These are phyloP conservation scores for Phialemoniopsis sp. DNA, from an alignment of 2,329 filamentous ascomycete species.

Conservation along the genomic window DNA sequence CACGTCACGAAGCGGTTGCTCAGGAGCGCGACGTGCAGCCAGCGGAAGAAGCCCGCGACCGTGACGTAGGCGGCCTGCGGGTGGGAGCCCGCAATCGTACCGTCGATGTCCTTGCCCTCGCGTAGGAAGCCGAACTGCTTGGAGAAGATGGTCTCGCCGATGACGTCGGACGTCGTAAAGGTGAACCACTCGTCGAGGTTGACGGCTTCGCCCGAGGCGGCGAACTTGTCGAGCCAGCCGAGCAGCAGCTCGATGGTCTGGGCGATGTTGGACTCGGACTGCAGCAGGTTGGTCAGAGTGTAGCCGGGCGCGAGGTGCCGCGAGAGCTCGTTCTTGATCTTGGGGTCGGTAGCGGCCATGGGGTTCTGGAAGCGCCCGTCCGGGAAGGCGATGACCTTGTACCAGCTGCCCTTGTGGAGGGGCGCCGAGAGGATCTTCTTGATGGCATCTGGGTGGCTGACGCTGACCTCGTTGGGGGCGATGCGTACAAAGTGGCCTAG, in stretches of 20 bases:
- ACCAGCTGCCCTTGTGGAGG: conserved; percentile 28
- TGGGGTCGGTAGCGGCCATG: conserved; percentile 30
- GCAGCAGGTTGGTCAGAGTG: conserved; percentile 22
- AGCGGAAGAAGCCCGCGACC: conserved; percentile 16
- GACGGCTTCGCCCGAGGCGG: conserved; percentile 8
- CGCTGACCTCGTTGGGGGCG: conserved; percentile 32
- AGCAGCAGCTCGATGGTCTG: conserved; percentile 10
- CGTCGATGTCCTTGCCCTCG: conserved; percentile 21
- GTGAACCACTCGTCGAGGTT: conserved; percentile 16
- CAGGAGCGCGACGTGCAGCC: conserved; percentile 19
- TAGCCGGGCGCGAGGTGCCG: conserved; percentile 24
- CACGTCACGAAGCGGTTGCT: conserved; percentile 20
- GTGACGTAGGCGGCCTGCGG: conserved; percentile 11
- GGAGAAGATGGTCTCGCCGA: conserved; percentile 24
- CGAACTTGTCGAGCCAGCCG: conserved; percentile 11
- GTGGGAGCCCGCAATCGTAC: conserved; percentile 18
- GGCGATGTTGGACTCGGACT: conserved; percentile 10
- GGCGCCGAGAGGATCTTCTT: conserved; percentile 26
- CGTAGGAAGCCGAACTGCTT: conserved; percentile 23
- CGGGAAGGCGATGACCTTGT: conserved; percentile 29
- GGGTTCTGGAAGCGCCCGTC: conserved; percentile 32
- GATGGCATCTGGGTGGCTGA: conserved; percentile 35
- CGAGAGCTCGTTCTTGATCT: conserved; percentile 22
- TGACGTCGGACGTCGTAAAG: conserved; percentile 23
- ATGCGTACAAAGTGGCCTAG: conserved; percentile 34